Percentiles rank a stretch among this genome's conserved stretches.
These are phyloP conservation scores for Lepidium aucheri DNA, from an alignment of 345 rosid species.

Conservation along the genomic window DNA sequence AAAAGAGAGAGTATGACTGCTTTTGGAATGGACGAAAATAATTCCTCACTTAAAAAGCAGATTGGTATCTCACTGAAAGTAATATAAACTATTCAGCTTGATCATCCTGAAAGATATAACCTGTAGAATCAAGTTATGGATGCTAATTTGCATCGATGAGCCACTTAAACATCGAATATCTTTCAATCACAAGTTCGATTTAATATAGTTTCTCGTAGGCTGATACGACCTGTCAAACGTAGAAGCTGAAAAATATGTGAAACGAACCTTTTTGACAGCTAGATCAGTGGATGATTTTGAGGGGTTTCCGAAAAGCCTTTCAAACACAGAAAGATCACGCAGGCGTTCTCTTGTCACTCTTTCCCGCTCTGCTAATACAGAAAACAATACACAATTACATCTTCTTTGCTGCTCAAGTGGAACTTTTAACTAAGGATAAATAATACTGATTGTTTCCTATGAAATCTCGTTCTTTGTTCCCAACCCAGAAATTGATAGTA, in stretches of 20 bases:
- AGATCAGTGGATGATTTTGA: constrained; percentile 50
- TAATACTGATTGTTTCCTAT: no score
- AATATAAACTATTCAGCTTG: neutral
- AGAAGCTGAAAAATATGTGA: neutral
- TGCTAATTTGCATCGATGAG: no score
- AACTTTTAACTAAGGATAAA: neutral
- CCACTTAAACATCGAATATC: neutral
- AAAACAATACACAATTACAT: neutral
- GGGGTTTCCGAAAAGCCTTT: constrained; percentile 78
- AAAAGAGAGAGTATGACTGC: neutral
- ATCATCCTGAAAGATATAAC: neutral
- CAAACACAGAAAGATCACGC: constrained; percentile 68
- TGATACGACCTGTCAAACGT: neutral
- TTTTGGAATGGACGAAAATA: neutral
- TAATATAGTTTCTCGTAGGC: neutral
- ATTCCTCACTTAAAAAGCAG: neutral
- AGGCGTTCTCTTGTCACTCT: constrained; percentile 66
- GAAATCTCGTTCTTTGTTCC: neutral
- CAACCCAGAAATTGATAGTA: neutral
- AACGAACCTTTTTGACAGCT: constrained; percentile 80
- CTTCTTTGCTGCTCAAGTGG: neutral
- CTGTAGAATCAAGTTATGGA: no score
- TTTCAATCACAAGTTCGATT: neutral
- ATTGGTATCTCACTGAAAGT: neutral
- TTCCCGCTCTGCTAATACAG: constrained; percentile 46